Evolutionary conservation across 306 rosid genomes (phyloP).

Genomic region (Trifolium fragiferum): DNA sequence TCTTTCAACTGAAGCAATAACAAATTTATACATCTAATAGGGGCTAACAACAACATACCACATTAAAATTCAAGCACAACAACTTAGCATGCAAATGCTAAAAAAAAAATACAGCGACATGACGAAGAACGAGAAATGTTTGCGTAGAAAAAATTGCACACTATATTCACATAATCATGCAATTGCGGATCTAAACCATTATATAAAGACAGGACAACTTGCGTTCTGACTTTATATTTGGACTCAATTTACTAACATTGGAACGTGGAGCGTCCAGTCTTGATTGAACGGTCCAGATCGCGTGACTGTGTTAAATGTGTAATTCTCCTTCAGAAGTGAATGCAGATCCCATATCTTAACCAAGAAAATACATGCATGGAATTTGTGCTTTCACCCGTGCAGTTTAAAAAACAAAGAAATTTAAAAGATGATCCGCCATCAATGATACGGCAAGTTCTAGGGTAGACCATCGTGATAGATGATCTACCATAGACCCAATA

Average conservation of each 20-base stretch:
- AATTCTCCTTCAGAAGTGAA: not conserved
- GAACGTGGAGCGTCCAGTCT: not conserved
- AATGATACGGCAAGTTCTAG: too few relatives aligned
- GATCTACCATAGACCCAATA: too few relatives aligned
- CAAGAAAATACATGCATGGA: too few relatives aligned
- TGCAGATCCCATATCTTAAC: too few relatives aligned
- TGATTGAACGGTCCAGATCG: too few relatives aligned
- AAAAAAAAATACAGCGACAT: not conserved
- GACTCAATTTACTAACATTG: not conserved
- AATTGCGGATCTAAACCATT: not conserved
- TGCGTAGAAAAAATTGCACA: not conserved
- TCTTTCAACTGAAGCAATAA: constrained; percentile 73
- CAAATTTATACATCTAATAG: constrained; percentile 7
- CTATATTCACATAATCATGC: not conserved
- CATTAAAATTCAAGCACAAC: not conserved
- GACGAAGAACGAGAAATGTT: constrained; percentile 7
- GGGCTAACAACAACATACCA: not conserved
- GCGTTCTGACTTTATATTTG: not conserved
- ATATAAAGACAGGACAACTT: not conserved
- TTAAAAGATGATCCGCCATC: too few relatives aligned
- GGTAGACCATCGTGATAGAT: too few relatives aligned
- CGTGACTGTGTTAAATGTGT: not conserved
- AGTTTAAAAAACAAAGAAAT: too few relatives aligned
- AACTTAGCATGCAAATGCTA: not conserved
- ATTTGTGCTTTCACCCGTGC: too few relatives aligned